Conservation (phyloP, 768 basidiomycete species). For the Naganishia kalamii region DNA sequence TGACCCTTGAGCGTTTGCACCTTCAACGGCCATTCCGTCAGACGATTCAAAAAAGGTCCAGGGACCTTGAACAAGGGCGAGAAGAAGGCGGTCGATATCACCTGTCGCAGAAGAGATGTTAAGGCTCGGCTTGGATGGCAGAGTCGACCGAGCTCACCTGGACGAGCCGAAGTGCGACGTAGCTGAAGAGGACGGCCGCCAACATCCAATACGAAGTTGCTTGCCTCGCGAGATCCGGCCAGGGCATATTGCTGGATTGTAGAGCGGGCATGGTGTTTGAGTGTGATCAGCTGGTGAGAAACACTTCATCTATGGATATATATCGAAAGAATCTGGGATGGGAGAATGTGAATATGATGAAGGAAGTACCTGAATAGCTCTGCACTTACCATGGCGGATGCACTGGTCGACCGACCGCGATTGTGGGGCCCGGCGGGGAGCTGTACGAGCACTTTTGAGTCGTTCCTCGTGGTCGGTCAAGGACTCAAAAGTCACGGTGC, state of each 20-base stretch:
- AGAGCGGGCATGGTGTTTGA: neutral
- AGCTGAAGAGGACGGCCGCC: neutral
- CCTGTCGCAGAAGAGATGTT: neutral
- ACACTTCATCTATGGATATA: neutral
- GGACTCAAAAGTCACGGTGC: no score
- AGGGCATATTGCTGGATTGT: neutral
- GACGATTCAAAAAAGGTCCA: neutral
- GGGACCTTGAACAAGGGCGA: neutral
- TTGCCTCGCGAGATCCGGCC: neutral
- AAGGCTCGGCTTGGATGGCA: neutral
- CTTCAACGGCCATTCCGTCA: slow-evolving; percentile 6
- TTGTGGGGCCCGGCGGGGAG: no score
- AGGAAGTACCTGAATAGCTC: no score
- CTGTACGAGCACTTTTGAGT: no score
- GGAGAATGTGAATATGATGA: no score
- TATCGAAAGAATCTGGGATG: no score
- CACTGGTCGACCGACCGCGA: no score
- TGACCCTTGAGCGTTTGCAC: neutral
- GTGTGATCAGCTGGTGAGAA: neutral
- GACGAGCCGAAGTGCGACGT: neutral
- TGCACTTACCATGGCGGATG: no score
- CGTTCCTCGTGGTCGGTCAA: no score
- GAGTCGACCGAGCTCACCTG: neutral
- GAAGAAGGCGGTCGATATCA: neutral
- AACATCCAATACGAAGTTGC: neutral